Evolutionary conservation across 2,329 filamentous ascomycete genomes (phyloP).

Genomic region (Catunica adiposa): DNA sequence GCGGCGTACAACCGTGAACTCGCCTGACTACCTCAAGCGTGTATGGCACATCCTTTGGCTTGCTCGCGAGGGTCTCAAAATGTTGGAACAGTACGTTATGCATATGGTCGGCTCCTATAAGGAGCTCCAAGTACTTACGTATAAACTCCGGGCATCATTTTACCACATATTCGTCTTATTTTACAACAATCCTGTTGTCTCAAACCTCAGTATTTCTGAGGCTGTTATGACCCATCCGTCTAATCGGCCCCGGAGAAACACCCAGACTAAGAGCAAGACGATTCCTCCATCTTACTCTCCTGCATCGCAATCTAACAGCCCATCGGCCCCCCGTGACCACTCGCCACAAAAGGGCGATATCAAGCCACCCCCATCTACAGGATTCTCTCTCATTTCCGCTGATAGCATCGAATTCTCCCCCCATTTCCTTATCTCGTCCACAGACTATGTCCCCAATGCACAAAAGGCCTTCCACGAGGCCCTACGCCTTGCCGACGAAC

Average conservation of each 20-base stretch:
- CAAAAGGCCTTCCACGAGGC: slow-evolving; percentile 68
- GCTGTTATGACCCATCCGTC: slow-evolving; percentile 21
- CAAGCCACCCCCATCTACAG: slow-evolving; percentile 38
- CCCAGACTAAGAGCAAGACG: not conserved
- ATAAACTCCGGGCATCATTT: slow-evolving; percentile 85
- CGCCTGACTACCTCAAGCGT: slow-evolving; percentile 64
- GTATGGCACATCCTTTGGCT: slow-evolving; percentile 90
- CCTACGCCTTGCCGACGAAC: slow-evolving; percentile 51
- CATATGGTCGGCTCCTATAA: slow-evolving; percentile 64
- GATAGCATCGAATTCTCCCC: slow-evolving; percentile 21
- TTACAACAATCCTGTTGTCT: slow-evolving; percentile 73
- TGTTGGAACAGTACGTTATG: slow-evolving; percentile 75
- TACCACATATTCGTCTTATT: slow-evolving; percentile 95
- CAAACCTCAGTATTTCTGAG: slow-evolving; percentile 36
- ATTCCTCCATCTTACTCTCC: slow-evolving; percentile 19
- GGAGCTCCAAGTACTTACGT: slow-evolving; percentile 76
- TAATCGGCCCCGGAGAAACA: slow-evolving; percentile 18
- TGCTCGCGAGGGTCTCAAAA: slow-evolving; percentile 72
- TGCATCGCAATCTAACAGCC: slow-evolving; percentile 24
- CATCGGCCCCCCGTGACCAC: slow-evolving; percentile 30
- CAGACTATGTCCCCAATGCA: slow-evolving; percentile 71
- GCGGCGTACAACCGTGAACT: slow-evolving; percentile 59
- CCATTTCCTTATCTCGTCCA: slow-evolving; percentile 57
- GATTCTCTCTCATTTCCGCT: slow-evolving; percentile 27
- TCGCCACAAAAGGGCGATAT: slow-evolving; percentile 33